Conservation (phyloP, 495 filamentous ascomycete genomes). For the Aspergillus biplanus region DNA sequence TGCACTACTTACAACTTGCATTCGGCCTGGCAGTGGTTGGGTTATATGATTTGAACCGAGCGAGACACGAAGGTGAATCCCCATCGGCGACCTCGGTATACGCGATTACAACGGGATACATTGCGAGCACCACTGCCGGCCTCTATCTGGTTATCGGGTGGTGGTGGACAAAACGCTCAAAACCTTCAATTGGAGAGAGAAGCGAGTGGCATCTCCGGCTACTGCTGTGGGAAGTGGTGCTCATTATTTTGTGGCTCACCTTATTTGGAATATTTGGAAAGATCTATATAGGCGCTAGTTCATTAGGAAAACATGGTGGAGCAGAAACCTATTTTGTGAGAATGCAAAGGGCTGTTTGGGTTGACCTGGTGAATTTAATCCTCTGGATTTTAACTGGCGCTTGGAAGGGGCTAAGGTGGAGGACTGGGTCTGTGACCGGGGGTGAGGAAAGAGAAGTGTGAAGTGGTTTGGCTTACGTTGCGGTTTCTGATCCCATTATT, state of each 20-base stretch:
- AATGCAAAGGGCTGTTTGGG: neutral
- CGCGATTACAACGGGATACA: neutral
- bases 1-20: slow-evolving; percentile 1
- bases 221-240: neutral
- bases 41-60: neutral
- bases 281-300: neutral
- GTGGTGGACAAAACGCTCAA: neutral
- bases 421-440: too few species aligned
- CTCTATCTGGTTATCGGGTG: neutral
- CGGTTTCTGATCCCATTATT: too few species aligned
- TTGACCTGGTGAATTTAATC: slow-evolving; percentile 2
- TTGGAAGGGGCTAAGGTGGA: slow-evolving; percentile 1
- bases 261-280: slow-evolving; percentile 2
- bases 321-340: neutral
- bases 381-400: neutral
- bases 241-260: neutral
- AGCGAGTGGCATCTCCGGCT: neutral
- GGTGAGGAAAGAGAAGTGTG: too few species aligned
- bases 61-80: neutral
- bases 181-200: slow-evolving; percentile 1
- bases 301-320: neutral
- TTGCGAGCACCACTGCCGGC: neutral
- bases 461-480: too few species aligned
- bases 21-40: slow-evolving; percentile 1
- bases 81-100: neutral